Percentiles rank a stretch among this genome's conserved stretches.
Conservation (phyloP, 495 filamentous ascomycete species). For the Aspergillus sparsus region DNA sequence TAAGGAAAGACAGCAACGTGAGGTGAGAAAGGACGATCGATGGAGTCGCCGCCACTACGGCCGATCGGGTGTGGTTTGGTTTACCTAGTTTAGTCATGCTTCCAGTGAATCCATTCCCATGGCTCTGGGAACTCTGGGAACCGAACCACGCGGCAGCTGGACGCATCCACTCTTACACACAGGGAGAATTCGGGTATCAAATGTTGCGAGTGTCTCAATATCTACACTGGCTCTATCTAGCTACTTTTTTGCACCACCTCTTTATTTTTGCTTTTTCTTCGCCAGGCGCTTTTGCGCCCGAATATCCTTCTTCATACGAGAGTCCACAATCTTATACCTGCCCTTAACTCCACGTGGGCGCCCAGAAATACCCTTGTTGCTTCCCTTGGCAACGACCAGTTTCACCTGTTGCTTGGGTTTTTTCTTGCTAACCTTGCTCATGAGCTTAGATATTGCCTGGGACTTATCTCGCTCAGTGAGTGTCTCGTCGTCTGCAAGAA, state of each 20-base stretch:
- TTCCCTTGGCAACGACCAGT: constrained; percentile 84
- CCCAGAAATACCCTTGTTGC: constrained; percentile 79
- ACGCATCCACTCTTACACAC: neutral
- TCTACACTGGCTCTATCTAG: constrained; percentile 6
- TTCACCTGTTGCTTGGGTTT: constrained; percentile 81
- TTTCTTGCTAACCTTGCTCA: constrained; percentile 80
- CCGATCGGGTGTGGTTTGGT: neutral
- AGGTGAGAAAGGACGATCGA: constrained; percentile 11
- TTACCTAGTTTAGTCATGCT: constrained; percentile 2
- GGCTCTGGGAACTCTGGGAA: neutral
- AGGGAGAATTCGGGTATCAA: constrained; percentile 9
- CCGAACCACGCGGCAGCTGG: neutral
- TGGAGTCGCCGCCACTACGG: constrained; percentile 10
- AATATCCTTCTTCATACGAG: constrained; percentile 97
- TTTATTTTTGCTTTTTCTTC: constrained; percentile 58
- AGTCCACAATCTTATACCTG: constrained; percentile 98
- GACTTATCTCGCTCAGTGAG: constrained; percentile 96
- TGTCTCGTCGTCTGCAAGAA: constrained; percentile 82
- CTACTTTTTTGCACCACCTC: neutral
- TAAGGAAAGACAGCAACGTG: neutral
- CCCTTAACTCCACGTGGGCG: constrained; percentile 88
- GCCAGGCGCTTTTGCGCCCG: constrained; percentile 82
- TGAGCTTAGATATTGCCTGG: constrained; percentile 73
- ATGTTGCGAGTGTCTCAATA: constrained; percentile 10
- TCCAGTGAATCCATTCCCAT: constrained; percentile 5